Evolutionary conservation across 148 eudicot species (phyloP).

Genomic region (Suaeda aralocaspica): DNA sequence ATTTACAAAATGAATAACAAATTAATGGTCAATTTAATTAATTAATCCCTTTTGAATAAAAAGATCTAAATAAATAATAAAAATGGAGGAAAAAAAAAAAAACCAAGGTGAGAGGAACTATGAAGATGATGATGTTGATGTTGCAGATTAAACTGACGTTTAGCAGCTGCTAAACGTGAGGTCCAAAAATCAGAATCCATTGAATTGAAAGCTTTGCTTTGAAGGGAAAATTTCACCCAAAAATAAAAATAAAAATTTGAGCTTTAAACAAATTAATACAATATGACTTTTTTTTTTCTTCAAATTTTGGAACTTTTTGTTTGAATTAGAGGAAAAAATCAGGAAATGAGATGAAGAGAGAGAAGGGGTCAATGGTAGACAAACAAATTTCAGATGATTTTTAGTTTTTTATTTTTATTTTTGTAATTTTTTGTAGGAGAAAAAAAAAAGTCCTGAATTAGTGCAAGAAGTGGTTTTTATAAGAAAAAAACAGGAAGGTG

Average conservation of each 20-base stretch:
- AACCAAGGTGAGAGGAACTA: slow-evolving; percentile 52
- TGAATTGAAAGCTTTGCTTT: not conserved
- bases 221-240: not conserved
- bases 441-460: no score
- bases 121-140: slow-evolving; percentile 33
- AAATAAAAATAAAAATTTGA: not conserved
- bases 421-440: no score
- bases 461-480: no score
- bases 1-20: not conserved
- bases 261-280: no score
- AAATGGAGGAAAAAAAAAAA: not conserved
- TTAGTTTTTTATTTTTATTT: no score
- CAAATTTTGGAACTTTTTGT: no score
- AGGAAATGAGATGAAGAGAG: not conserved
- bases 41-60: not conserved
- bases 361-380: slow-evolving; percentile 18
- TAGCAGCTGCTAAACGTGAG: slow-evolving; percentile 75
- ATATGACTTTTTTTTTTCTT: no score
- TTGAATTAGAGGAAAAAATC: no score
- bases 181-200: slow-evolving; percentile 95
- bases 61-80: slow-evolving; percentile 17
- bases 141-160: slow-evolving; percentile 64
- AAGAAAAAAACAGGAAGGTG: no score
- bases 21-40: not conserved
- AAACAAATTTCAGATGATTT: not conserved